Evolutionary conservation across 768 basidiomycete genomes (phyloP), one percentile per base, ranked within the genome.

Genomic region (Leccinellum luteum): DNA sequence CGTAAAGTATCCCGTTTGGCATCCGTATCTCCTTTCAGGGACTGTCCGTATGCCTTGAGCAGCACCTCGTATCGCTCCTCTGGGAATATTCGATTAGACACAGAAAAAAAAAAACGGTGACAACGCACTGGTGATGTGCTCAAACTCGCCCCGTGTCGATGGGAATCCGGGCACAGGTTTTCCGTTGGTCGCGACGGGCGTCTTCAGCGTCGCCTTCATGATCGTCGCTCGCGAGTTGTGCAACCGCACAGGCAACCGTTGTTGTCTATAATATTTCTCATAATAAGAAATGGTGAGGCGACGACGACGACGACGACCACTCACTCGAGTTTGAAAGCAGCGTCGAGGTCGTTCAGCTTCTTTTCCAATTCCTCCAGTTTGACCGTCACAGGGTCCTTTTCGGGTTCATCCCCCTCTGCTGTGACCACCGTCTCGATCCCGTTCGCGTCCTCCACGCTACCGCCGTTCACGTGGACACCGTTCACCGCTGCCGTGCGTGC

Each of bases 21-120:
- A 0, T 60, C 65, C 5, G 76, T 78, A 51, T 78, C 78, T 30
- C 78, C 78, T 35, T 71, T 72, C 34, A 73, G 23, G 0, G 76
- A 69, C 3, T 64, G 60, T 41, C 64, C 68, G 56, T 77, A 78
- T 2, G 64, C 64, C 45, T 75, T 74, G 13, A 78, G 56, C 19
- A 78, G 23, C 8, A 34, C 60, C 35, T 78, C 76, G 61, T 78
- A 78, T 1, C 77, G 74, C 44, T 78, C 77, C 72, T 76, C 76
- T 77, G 61, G 3, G 7, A 25, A 43, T 15, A 35, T 35, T 8
- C n/a, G n/a, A n/a, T 35, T 6, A 12, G 19, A 0, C 1, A 17
- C 34, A 35, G 34, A 17, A 35, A 6, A 15, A 35, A 17, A 4
- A 17, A 43, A 13, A 35, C 14, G 31, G 15, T 35, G 3, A n/a